Base-by-base conservation (phyloP, 2,329 filamentous ascomycete genomes). In the Penicillium hesseltinei region DNA sequence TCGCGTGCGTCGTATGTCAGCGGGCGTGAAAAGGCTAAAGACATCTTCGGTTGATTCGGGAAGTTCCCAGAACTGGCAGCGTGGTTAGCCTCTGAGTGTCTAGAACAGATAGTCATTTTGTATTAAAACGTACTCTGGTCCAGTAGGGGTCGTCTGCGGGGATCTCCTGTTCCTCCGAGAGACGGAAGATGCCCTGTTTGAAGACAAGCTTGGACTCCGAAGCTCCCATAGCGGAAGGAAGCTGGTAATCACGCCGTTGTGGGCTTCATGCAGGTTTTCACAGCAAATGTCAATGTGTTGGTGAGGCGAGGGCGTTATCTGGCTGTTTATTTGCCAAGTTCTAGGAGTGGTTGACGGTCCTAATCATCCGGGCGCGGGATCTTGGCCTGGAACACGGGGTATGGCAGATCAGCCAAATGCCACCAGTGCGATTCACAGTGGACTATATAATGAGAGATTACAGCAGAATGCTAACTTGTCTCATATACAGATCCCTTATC, bases 131-230 rank as follows among this genome's bases (percentile, higher is more conserved):
- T 78, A 95, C 92, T 73, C 91, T 90, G 63, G 89, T 88, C 94
- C 94, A 99, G 79, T 96, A 97, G 19, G 86, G 82, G 78, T 97
- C 91, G 76, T 94, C 89, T 56, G 91, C 86, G 59, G 91, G 83
- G 71, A 97, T 97, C 73, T 90, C 83, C 65, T 88, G 87, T 74
- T 96, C 89, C 75, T 96, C 92, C n/a, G 92, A 94, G 58, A 99
- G 86, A 72, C 90, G 87, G 81, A 97, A 97, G 80, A 97, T 96
- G 78, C 92, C 93, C 78, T 96, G 91, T 79, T 97, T 97, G 84
- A 99, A 97, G 73, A 93, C 91, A 73, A 97, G 87, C 84, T 97
- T 97, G 70, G 93, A 97, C 80, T 97, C 93, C 78, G 93, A 97
- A 73, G 93, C 93, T 77, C 94, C 94, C 94, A 99, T 99, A 56